Percentiles rank a stretch among this genome's conserved stretches.
These are phyloP conservation scores for Tolypocladium sp. DNA, from an alignment of 2,329 filamentous ascomycete species.

Conservation along the genomic window DNA sequence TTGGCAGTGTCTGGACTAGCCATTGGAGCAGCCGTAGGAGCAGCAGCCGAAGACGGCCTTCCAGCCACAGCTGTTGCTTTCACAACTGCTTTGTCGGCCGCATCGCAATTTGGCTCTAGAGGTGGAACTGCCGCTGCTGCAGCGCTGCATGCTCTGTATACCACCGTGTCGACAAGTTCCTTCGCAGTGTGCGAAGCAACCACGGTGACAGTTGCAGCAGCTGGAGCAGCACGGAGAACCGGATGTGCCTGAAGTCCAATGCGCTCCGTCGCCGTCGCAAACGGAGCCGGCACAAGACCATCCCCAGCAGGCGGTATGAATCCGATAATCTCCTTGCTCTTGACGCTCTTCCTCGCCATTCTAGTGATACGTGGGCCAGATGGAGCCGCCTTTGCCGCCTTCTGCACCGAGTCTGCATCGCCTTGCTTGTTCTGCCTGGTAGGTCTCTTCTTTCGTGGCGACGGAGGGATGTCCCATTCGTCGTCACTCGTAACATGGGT, in stretches of 20 bases:
- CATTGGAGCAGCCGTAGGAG: background rate
- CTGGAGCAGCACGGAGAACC: background rate
- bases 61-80: background rate
- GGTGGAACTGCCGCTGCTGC: background rate
- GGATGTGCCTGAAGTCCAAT: slow-evolving; percentile 1
- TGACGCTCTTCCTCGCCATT: slow-evolving; percentile 32
- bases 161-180: background rate
- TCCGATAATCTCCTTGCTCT: slow-evolving; percentile 38
- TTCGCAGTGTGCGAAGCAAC: background rate
- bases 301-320: slow-evolving; percentile 15
- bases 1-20: background rate
- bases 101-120: background rate
- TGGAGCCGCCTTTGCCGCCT: background rate
- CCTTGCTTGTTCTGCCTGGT: background rate
- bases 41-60: background rate
- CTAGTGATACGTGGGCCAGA: slow-evolving; percentile 26
- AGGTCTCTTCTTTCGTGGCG: background rate
- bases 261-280: slow-evolving; percentile 5
- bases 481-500: background rate
- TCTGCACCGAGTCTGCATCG: background rate
- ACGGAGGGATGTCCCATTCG: slow-evolving; percentile 1
- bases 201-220: background rate
- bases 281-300: slow-evolving; percentile 7
- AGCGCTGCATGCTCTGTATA: background rate
- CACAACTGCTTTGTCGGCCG: background rate